These are phyloP conservation scores for Mariannaea elegans DNA, from an alignment of 2,329 filamentous ascomycete genomes.

Conservation along the genomic window DNA sequence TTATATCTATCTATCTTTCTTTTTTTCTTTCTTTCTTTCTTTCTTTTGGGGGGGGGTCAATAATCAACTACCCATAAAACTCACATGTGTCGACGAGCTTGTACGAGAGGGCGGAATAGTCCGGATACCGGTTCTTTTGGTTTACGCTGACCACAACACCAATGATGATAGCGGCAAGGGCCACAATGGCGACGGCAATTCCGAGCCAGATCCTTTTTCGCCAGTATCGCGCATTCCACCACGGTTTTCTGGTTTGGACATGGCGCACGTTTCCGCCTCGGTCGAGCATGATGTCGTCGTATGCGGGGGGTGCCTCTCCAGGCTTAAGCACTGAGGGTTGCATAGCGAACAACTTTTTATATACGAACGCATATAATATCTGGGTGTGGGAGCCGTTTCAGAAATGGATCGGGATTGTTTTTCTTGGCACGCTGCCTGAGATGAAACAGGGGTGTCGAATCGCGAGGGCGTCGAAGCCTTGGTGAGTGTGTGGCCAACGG, in stretches of 20 bases:
- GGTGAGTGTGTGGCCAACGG: no score
- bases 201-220: slow-evolving; percentile 60
- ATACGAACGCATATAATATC: neutral
- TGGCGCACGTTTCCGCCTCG: slow-evolving; percentile 27
- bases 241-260: slow-evolving; percentile 41
- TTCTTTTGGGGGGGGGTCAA: neutral
- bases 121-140: slow-evolving; percentile 55
- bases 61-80: slow-evolving; percentile 25
- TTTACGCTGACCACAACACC: slow-evolving; percentile 53
- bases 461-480: no score
- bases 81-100: slow-evolving; percentile 59
- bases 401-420: neutral
- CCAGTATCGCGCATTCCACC: slow-evolving; percentile 63
- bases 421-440: no score
- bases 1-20: no score
- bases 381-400: neutral
- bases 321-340: slow-evolving; percentile 27
- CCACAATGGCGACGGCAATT: slow-evolving; percentile 46
- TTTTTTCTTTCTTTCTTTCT: no score
- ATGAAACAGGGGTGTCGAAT: no score
- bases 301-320: slow-evolving; percentile 36
- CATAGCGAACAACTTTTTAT: slow-evolving; percentile 19
- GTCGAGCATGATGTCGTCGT: slow-evolving; percentile 42
- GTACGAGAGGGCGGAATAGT: slow-evolving; percentile 59
- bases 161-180: slow-evolving; percentile 60